These are phyloP conservation scores for Monosporascus sp. DNA, from an alignment of 2,329 filamentous ascomycete genomes.

Conservation along the genomic window DNA sequence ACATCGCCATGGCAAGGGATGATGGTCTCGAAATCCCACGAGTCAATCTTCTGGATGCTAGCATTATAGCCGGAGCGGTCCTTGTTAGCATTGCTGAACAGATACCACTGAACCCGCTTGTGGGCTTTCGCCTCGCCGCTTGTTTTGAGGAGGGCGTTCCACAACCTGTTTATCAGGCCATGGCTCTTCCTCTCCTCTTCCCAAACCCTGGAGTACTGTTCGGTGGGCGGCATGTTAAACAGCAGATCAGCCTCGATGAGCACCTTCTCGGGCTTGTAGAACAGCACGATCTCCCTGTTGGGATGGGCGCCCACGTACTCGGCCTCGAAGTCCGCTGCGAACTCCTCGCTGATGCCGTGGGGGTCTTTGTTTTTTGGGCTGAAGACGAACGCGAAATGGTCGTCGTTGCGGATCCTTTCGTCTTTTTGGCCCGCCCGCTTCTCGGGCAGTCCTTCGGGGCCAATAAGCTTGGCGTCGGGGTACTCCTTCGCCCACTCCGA, in stretches of 20 bases:
- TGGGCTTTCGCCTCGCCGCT: constrained; percentile 64
- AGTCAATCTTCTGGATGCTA: constrained; percentile 62
- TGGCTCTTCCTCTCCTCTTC: constrained; percentile 35
- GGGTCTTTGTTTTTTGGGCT: constrained; percentile 45
- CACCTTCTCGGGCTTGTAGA: constrained; percentile 71
- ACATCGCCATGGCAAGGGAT: constrained; percentile 94
- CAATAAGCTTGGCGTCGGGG: constrained; percentile 74
- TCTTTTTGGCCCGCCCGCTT: constrained; percentile 62
- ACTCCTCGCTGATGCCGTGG: constrained; percentile 63
- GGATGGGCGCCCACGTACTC: constrained; percentile 76
- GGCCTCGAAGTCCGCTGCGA: constrained; percentile 79
- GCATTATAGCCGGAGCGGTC: constrained; percentile 66
- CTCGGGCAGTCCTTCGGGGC: constrained; percentile 74
- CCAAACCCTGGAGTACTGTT: constrained; percentile 68
- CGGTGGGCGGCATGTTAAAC: constrained; percentile 82
- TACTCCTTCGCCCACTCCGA: constrained; percentile 77
- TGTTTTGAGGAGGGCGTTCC: constrained; percentile 54
- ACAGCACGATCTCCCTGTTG: constrained; percentile 85
- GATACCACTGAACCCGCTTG: constrained; percentile 80
- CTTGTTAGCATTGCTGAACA: constrained; percentile 41
- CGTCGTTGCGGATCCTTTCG: constrained; percentile 48
- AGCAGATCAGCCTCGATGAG: constrained; percentile 86
- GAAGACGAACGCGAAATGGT: constrained; percentile 64
- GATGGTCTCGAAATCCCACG: constrained; percentile 80
- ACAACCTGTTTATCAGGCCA: constrained; percentile 37